Conservation (phyloP, 2,329 filamentous ascomycete species). For the Colletotrichum shisoi region DNA sequence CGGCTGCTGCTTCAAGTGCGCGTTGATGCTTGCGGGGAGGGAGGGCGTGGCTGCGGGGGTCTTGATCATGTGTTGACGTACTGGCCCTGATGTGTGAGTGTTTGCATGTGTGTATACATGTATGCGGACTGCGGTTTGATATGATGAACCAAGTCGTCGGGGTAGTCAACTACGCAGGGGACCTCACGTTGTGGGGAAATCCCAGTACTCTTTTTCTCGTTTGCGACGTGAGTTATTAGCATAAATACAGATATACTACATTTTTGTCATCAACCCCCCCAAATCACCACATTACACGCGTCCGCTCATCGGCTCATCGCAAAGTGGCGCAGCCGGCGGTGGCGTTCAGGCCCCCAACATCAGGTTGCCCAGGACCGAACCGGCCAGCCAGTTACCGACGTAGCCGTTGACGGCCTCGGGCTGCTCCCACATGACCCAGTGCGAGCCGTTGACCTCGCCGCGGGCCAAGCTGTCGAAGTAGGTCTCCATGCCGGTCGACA, state of each 20-base stretch:
- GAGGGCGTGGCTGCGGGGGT: not conserved
- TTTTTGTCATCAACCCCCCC: too few species aligned
- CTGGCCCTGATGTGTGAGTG: not conserved
- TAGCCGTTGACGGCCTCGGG: slow-evolving; percentile 67
- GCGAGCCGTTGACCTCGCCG: slow-evolving; percentile 67
- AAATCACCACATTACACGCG: too few species aligned
- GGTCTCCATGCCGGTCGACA: slow-evolving; percentile 73
- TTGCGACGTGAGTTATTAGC: too few species aligned
- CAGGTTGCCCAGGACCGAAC: slow-evolving; percentile 23
- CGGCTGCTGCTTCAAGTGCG: not conserved
- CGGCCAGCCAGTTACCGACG: slow-evolving; percentile 23
- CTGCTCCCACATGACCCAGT: slow-evolving; percentile 80
- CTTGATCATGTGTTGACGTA: not conserved
- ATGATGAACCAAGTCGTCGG: not conserved
- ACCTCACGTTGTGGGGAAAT: too few species aligned
- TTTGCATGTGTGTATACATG: too few species aligned
- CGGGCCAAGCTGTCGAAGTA: slow-evolving; percentile 67
- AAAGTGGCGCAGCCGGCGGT: too few species aligned
- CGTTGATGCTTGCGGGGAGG: not conserved
- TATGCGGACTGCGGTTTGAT: not conserved
- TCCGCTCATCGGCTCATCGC: too few species aligned
- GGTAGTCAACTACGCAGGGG: not conserved
- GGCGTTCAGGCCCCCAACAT: slow-evolving; percentile 11
- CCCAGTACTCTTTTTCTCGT: too few species aligned
- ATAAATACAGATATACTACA: too few species aligned